A percentile compares a stretch with the other conserved stretches of the same genome.
phyloP scores from a whole-genome alignment of 345 rosid genomes.

The Xanthoceras sorbifolium region DNA sequence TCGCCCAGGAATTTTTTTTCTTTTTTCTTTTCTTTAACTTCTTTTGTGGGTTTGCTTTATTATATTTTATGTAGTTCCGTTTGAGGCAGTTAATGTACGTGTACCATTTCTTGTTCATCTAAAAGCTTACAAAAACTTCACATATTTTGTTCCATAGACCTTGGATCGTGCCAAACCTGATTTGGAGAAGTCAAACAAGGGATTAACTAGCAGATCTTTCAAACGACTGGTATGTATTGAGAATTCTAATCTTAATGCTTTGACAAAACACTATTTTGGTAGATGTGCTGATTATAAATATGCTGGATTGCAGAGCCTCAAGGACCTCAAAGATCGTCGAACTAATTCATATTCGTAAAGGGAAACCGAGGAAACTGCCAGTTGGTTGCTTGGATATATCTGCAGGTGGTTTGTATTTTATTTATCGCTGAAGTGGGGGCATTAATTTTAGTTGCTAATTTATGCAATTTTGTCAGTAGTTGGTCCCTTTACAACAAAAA shows the following conservation, averaged over 20 bases:
- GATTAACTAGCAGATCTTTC: slow-evolving; percentile 54
- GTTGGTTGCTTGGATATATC: neutral
- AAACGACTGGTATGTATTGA: slow-evolving; percentile 55
- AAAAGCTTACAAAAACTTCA: neutral
- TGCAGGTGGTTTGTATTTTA: slow-evolving; percentile 14
- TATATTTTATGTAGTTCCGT: neutral
- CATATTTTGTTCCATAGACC: slow-evolving; percentile 35
- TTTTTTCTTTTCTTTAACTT: neutral
- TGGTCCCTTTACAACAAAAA: neutral
- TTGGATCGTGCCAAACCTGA: slow-evolving; percentile 72
- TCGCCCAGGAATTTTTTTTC: neutral
- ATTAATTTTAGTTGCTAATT: neutral
- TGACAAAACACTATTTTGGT: neutral
- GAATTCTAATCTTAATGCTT: slow-evolving; percentile 8
- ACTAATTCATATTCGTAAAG: slow-evolving; percentile 42
- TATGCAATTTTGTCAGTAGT: neutral
- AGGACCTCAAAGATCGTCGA: slow-evolving; percentile 49
- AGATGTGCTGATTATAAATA: neutral
- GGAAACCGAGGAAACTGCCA: neutral
- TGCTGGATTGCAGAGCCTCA: slow-evolving; percentile 40
- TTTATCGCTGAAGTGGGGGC: neutral
- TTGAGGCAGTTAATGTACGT: neutral
- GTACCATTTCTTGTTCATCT: neutral
- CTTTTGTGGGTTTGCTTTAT: neutral
- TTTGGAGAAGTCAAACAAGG: slow-evolving; percentile 39